Conservation (phyloP, 2,329 filamentous ascomycete species). For the Diplodia mutila region DNA sequence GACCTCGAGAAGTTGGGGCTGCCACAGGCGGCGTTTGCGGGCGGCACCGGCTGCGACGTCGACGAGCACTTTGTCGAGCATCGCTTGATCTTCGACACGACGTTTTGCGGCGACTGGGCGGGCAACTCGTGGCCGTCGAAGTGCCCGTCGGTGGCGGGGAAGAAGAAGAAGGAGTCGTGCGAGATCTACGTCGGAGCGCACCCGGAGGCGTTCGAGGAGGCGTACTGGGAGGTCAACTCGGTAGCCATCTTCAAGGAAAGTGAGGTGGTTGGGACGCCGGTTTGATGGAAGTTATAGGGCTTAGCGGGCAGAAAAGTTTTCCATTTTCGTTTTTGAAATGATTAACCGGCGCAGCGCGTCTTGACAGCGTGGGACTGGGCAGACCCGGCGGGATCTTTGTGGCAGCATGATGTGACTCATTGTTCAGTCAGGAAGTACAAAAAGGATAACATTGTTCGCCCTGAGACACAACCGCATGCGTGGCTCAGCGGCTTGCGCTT, state of each 20-base stretch:
- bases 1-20: conserved; percentile 64
- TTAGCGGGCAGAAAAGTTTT: background rate
- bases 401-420: no score
- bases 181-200: conserved; percentile 31
- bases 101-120: conserved; percentile 64
- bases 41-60: conserved; percentile 38
- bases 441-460: no score
- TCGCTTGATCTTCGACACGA: conserved; percentile 46
- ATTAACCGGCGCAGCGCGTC: no score
- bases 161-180: conserved; percentile 33
- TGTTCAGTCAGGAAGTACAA: no score
- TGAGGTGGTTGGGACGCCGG: background rate
- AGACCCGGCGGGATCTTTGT: no score
- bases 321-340: background rate
- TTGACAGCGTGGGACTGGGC: no score
- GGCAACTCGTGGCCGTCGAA: conserved; percentile 66
- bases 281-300: background rate
- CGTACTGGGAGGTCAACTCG: conserved; percentile 48
- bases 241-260: conserved; percentile 43
- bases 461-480: no score
- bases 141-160: conserved; percentile 50
- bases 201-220: conserved; percentile 31
- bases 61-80: conserved; percentile 43
- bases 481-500: no score
- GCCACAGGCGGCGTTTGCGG: conserved; percentile 66